phyloP scores from a whole-genome alignment of 805 yeast species.

The Lachancea kluyveri region DNA sequence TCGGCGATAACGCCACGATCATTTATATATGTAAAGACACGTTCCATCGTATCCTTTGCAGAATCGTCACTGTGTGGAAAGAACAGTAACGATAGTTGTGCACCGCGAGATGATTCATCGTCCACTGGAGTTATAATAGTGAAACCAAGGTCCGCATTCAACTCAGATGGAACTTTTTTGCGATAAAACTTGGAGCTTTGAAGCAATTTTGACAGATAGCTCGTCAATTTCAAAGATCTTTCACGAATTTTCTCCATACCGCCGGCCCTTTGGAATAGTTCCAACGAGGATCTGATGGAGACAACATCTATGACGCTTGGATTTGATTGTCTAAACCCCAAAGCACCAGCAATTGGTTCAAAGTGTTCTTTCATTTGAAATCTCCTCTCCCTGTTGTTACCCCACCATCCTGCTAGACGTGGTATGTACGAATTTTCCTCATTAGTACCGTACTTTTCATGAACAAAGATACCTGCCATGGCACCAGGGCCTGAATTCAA shows the following conservation, averaged over 20 bases:
- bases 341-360: conserved; percentile 78
- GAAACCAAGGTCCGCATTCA: conserved; percentile 31
- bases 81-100: conserved; percentile 76
- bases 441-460: conserved; percentile 39
- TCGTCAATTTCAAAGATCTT: conserved; percentile 54
- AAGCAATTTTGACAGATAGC: conserved; percentile 46
- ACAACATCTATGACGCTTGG: conserved; percentile 86
- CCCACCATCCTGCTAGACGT: conserved; percentile 97
- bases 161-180: conserved; percentile 18
- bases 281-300: conserved; percentile 59
- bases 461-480: conserved; percentile 79
- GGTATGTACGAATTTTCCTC: conserved; percentile 40
- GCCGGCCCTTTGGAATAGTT: conserved; percentile 52
- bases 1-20: conserved; percentile 69
- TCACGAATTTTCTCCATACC: conserved; percentile 54
- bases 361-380: conserved; percentile 76
- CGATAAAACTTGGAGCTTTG: conserved; percentile 41
- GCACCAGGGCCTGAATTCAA: conserved; percentile 92
- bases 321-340: conserved; percentile 84
- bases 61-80: conserved; percentile 38
- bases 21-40: conserved; percentile 43
- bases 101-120: conserved; percentile 55
- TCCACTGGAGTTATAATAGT: conserved; percentile 68
- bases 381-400: conserved; percentile 62
- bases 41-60: conserved; percentile 51